A percentile compares a stretch with the other conserved stretches of the same genome.
Conservation (phyloP, 2,329 filamentous ascomycete species). For the Scorias spongiosa region DNA sequence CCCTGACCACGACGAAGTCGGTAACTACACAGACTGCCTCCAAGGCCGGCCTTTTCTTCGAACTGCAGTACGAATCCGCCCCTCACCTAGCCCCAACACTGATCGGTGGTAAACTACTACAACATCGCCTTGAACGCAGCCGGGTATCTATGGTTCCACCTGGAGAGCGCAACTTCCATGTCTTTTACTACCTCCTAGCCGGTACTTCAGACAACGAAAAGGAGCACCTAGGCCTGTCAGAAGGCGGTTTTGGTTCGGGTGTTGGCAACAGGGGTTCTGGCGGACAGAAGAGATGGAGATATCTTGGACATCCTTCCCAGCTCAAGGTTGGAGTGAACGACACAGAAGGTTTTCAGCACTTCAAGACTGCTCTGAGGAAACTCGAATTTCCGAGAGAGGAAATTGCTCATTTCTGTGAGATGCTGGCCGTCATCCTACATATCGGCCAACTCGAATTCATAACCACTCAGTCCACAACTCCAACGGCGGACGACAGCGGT, state of each 20-base stretch:
- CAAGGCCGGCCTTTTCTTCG: constrained; percentile 87
- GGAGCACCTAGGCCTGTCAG: constrained; percentile 54
- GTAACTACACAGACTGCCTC: constrained; percentile 90
- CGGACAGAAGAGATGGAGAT: constrained; percentile 79
- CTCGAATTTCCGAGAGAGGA: constrained; percentile 86
- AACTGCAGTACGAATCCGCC: constrained; percentile 89
- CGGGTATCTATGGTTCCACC: constrained; percentile 84
- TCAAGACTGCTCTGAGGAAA: constrained; percentile 89
- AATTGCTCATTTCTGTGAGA: constrained; percentile 92
- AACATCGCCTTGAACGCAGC: constrained; percentile 84
- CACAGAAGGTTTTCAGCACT: constrained; percentile 85
- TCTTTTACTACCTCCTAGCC: constrained; percentile 86
- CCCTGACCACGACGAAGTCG: constrained; percentile 91
- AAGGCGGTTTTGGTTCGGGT: constrained; percentile 34
- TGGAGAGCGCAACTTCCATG: constrained; percentile 90
- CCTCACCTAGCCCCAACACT: constrained; percentile 71
- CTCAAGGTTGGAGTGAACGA: constrained; percentile 96
- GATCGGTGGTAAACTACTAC: constrained; percentile 85
- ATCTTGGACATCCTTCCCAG: constrained; percentile 89
- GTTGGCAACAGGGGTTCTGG: constrained; percentile 26
- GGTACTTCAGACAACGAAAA: constrained; percentile 87
- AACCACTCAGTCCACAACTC: constrained; percentile 63
- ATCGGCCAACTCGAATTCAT: constrained; percentile 94
- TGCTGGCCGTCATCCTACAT: constrained; percentile 86
- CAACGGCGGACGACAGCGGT: constrained; percentile 76